Evolutionary conservation across 345 rosid genomes (phyloP).

Genomic region (Syzygium oleosum): DNA sequence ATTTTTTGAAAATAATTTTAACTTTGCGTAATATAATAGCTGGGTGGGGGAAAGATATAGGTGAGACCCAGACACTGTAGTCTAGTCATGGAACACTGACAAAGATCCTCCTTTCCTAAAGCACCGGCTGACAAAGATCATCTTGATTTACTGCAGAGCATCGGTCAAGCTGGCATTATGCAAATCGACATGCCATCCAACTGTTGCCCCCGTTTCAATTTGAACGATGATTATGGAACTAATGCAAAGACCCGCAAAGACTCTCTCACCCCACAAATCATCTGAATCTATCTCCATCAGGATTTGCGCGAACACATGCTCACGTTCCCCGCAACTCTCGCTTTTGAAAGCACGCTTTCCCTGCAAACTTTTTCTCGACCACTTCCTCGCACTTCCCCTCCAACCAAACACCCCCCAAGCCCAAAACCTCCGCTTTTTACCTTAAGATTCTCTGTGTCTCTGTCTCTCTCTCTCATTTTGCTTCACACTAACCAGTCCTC

Average conservation of each 20-base stretch:
- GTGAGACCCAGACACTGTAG: background rate
- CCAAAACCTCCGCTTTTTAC: background rate
- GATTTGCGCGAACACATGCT: background rate
- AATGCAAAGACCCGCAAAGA: too few species aligned
- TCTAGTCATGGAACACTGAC: background rate
- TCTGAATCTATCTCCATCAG: background rate
- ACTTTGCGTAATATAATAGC: background rate
- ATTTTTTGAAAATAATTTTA: background rate
- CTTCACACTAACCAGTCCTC: background rate
- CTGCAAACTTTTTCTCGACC: background rate
- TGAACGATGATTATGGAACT: background rate
- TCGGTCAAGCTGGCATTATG: background rate
- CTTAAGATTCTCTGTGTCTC: background rate
- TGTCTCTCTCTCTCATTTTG: background rate
- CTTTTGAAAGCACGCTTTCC: background rate
- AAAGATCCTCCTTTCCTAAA: background rate
- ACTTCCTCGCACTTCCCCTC: background rate
- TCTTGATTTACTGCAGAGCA: background rate
- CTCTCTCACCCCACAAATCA: background rate
- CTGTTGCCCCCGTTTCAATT: background rate
- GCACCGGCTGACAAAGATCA: background rate
- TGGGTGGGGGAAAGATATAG: background rate
- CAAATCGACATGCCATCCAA: background rate
- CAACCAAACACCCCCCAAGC: background rate
- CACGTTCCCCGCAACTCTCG: background rate